Evolutionary conservation across 2,329 filamentous ascomycete genomes (phyloP).

Genomic region (Didymella segeticola): DNA sequence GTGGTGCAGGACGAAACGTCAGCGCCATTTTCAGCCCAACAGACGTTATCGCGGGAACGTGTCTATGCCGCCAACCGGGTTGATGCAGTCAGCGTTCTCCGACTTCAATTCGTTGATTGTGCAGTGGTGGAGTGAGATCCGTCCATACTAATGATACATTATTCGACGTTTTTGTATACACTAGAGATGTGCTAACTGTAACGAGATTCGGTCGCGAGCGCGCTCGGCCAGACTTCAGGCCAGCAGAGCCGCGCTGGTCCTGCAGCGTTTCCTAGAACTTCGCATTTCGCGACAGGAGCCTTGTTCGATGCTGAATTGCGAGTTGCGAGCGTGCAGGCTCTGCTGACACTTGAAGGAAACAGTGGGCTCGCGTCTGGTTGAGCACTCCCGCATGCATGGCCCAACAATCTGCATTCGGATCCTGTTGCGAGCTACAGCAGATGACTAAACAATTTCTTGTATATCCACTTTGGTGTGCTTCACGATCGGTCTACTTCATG

Average conservation of each 20-base stretch:
- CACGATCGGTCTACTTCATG: background rate
- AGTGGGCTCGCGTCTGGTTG: background rate
- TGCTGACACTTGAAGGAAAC: background rate
- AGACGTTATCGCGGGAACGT: background rate
- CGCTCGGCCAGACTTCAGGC: conserved; percentile 11
- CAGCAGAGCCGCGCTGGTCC: background rate
- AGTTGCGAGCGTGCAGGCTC: background rate
- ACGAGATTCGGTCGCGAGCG: conserved; percentile 11
- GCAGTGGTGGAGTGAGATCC: conserved; percentile 17
- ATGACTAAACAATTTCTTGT: too few relatives aligned
- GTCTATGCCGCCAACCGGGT: background rate
- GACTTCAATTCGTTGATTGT: conserved; percentile 9
- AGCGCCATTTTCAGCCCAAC: conserved; percentile 1
- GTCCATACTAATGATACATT: conserved; percentile 10
- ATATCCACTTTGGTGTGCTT: background rate
- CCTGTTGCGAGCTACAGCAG: background rate
- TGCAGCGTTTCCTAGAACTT: background rate
- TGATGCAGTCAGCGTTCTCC: background rate
- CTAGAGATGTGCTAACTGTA: conserved; percentile 5
- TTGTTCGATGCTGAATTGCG: conserved; percentile 10
- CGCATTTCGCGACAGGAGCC: conserved; percentile 6
- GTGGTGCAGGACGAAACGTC: background rate
- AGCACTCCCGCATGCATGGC: background rate
- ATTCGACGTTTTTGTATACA: conserved; percentile 1
- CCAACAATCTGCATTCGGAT: background rate